Conservation (phyloP, 352 stramenopile genomes). For the Phytophthora ohioensis region DNA sequence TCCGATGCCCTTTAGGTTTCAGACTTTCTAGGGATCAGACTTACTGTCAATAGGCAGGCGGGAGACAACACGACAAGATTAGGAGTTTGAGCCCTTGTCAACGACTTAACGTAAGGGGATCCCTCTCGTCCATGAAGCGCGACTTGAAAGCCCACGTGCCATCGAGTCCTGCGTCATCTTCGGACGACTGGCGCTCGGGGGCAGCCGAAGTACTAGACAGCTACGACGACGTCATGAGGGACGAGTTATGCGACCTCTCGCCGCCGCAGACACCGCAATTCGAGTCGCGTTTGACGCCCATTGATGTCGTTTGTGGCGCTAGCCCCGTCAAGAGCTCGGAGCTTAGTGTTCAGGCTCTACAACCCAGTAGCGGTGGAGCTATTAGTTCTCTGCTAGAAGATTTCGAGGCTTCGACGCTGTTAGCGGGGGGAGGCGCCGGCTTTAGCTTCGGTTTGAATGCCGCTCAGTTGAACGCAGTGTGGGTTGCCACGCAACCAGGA, state of each 20-base stretch:
- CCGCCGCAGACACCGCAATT: background rate
- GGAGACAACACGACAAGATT: too few species aligned
- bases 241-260: conserved; percentile 20
- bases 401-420: background rate
- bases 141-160: background rate
- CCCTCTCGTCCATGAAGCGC: conserved; percentile 15
- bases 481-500: conserved; percentile 1
- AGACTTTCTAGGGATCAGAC: too few species aligned
- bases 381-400: background rate
- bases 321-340: conserved; percentile 4
- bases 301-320: conserved; percentile 9
- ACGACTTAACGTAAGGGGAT: too few species aligned
- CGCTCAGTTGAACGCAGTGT: conserved; percentile 7
- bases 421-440: background rate
- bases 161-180: conserved; percentile 1
- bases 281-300: conserved; percentile 6
- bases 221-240: conserved; percentile 24
- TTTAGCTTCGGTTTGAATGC: background rate
- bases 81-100: too few species aligned
- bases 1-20: too few species aligned
- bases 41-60: too few species aligned
- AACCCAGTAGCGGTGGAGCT: background rate
- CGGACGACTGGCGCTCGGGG: conserved; percentile 1
- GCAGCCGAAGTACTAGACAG: conserved; percentile 18
- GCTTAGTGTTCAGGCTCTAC: conserved; percentile 1